Evolutionary conservation across 164 flowering plant species (phyloP).

Genomic region (Protea cynaroides): DNA sequence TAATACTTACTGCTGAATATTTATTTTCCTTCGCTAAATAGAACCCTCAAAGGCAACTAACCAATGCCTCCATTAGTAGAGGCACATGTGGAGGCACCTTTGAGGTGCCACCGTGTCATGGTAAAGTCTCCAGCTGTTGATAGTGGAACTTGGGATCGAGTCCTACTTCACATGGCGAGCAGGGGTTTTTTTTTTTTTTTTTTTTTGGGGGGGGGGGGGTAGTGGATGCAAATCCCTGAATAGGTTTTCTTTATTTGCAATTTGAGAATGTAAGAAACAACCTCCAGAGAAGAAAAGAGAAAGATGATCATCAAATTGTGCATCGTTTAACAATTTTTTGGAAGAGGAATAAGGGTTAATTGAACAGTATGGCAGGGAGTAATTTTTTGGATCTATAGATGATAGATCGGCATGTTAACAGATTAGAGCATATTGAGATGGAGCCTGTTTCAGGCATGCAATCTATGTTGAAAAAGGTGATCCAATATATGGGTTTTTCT

Average conservation of each 20-base stretch:
- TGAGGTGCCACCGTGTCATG: no score
- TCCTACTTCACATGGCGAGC: no score
- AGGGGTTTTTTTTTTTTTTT: no score
- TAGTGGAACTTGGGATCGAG: no score
- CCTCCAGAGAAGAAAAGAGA: constrained; percentile 76
- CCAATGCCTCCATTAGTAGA: no score
- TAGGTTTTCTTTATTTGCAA: constrained; percentile 35
- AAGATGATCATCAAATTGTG: constrained; percentile 78
- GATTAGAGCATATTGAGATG: constrained; percentile 61
- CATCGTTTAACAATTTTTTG: constrained; percentile 74
- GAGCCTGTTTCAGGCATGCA: constrained; percentile 86
- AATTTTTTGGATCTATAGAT: constrained; percentile 51
- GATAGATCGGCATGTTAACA: constrained; percentile 75
- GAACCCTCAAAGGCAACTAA: no score
- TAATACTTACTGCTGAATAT: no score
- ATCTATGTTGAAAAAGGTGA: constrained; percentile 64
- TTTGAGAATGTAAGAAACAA: constrained; percentile 86
- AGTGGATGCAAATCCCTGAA: not conserved
- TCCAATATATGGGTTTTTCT: constrained; percentile 59
- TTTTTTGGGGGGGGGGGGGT: no score
- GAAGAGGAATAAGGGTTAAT: constrained; percentile 62
- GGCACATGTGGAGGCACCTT: no score
- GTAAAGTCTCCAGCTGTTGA: no score
- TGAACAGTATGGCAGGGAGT: constrained; percentile 32
- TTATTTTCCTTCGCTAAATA: no score